These are phyloP conservation scores for Musa troglodytarum DNA, from an alignment of 176 grass and related monocot genomes.

Conservation along the genomic window DNA sequence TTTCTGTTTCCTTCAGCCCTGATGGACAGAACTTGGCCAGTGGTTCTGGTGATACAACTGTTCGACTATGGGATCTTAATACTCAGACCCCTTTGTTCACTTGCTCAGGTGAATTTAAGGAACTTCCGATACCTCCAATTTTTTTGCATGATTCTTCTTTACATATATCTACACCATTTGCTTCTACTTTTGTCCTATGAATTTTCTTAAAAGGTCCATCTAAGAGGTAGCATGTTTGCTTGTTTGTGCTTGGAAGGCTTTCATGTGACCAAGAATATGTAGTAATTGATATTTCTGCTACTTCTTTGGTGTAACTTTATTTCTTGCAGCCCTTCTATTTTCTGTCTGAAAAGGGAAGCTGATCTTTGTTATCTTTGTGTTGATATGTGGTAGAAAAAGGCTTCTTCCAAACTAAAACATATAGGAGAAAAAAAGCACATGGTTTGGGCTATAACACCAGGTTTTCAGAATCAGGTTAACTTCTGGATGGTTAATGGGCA, in stretches of 20 bases:
- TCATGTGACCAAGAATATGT: background rate
- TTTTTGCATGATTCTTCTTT: background rate
- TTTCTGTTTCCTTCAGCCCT: slow-evolving; percentile 86
- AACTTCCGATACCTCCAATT: too few species aligned
- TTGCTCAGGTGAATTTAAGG: slow-evolving; percentile 56
- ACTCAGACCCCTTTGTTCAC: slow-evolving; percentile 88
- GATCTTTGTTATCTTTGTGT: background rate
- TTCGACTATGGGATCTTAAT: slow-evolving; percentile 82
- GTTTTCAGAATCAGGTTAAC: too few species aligned
- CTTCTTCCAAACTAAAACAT: too few species aligned
- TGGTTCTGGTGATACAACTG: slow-evolving; percentile 84
- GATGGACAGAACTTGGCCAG: slow-evolving; percentile 71
- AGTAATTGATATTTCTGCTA: background rate
- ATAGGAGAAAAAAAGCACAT: too few species aligned
- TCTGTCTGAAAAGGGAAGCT: background rate
- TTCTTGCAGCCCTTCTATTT: background rate
- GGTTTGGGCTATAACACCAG: too few species aligned
- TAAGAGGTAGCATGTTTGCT: background rate
- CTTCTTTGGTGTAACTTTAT: too few species aligned
- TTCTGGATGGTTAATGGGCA: too few species aligned
- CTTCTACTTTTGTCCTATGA: background rate
- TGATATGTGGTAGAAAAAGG: too few species aligned
- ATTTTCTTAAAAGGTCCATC: background rate
- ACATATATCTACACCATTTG: background rate
- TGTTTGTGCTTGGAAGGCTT: background rate